These are phyloP conservation scores for Theobroma grandiflorum DNA, from an alignment of 441 rosid genomes.

Conservation along the genomic window DNA sequence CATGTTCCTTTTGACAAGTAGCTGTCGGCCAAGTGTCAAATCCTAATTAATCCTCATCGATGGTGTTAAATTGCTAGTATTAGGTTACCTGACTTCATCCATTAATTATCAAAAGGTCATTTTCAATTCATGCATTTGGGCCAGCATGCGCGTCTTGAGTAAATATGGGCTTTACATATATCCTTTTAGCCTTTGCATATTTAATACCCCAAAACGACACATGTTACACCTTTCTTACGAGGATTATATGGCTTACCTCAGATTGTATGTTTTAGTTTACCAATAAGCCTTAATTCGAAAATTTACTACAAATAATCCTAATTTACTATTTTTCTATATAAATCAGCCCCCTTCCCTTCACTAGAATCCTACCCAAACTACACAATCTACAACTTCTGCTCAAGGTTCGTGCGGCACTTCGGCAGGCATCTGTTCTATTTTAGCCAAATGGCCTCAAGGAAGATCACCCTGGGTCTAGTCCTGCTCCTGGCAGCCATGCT, in stretches of 20 bases:
- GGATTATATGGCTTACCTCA: slow-evolving; percentile 33
- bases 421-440: not conserved
- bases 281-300: slow-evolving; percentile 17
- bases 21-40: not conserved
- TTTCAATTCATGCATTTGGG: not conserved
- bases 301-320: not conserved
- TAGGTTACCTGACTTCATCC: slow-evolving; percentile 30
- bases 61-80: not conserved
- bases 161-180: not conserved
- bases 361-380: not conserved
- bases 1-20: too few relatives aligned
- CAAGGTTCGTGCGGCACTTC: not conserved
- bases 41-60: not conserved
- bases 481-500: slow-evolving; percentile 35
- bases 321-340: slow-evolving; percentile 6
- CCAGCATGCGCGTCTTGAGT: not conserved
- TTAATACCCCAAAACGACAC: slow-evolving; percentile 7
- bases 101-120: not conserved
- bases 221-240: not conserved
- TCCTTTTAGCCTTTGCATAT: too few relatives aligned
- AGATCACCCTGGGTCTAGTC: slow-evolving; percentile 23
- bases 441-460: slow-evolving; percentile 35
- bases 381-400: not conserved
- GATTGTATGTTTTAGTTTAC: slow-evolving; percentile 34
- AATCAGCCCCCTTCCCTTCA: not conserved